Conservation (phyloP, 2,329 filamentous ascomycete species). For the Cladosporium sp. region DNA sequence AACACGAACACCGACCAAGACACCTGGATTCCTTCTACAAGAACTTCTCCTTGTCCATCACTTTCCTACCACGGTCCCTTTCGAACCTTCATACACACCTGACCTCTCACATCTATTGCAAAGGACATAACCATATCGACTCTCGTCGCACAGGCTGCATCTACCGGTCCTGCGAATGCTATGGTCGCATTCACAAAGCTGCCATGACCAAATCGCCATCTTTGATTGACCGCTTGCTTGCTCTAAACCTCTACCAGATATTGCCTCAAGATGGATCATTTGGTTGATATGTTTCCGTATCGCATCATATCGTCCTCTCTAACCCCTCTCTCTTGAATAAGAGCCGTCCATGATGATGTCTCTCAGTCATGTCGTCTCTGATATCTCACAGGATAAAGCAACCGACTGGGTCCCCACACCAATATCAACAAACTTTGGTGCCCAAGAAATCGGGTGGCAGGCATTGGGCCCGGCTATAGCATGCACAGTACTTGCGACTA, state of each 20-base stretch:
- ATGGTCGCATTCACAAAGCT: not conserved
- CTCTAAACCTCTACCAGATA: not conserved
- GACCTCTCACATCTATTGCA: slow-evolving; percentile 1
- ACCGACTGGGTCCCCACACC: slow-evolving; percentile 13
- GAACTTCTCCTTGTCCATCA: not conserved
- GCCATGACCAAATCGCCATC: not conserved
- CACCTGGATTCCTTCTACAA: not conserved
- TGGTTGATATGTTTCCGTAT: not conserved
- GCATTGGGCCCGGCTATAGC: slow-evolving; percentile 37
- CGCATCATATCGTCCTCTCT: not conserved
- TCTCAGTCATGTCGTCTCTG: not conserved
- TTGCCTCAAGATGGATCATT: not conserved
- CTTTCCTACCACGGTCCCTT: slow-evolving; percentile 1
- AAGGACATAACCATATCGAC: not conserved
- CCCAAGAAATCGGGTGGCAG: slow-evolving; percentile 32
- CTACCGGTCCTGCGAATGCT: not conserved
- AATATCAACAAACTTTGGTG: slow-evolving; percentile 19
- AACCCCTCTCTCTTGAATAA: not conserved
- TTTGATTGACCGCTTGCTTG: slow-evolving; percentile 2
- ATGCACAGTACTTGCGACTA: slow-evolving; percentile 32
- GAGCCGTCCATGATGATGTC: not conserved
- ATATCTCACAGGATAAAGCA: not conserved
- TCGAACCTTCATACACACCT: not conserved
- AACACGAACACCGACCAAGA: not conserved
- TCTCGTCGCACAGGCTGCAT: not conserved